These are phyloP conservation scores for Phlebiopsis flavidoalba DNA, from an alignment of 768 basidiomycete genomes.

Conservation along the genomic window DNA sequence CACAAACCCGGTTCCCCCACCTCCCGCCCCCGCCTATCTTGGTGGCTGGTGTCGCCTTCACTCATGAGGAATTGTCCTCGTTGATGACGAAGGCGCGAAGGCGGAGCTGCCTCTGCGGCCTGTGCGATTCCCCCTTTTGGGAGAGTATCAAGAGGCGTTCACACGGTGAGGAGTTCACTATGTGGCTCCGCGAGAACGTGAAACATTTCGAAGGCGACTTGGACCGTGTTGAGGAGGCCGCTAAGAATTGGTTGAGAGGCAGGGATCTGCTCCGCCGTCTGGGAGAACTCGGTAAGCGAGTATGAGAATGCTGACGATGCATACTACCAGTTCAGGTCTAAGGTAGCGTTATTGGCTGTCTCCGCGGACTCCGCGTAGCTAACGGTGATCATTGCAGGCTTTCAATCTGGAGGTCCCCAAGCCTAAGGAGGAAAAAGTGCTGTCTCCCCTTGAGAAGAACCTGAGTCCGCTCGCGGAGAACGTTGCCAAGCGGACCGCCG, in stretches of 20 bases:
- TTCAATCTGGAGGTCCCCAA: slow-evolving; percentile 49
- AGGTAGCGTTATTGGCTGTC: slow-evolving; percentile 37
- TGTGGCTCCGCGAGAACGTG: slow-evolving; percentile 77
- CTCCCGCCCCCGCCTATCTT: slow-evolving; percentile 53
- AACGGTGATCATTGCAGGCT: slow-evolving; percentile 33
- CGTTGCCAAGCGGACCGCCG: slow-evolving; percentile 64
- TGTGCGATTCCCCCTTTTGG: slow-evolving; percentile 72
- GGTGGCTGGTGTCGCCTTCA: slow-evolving; percentile 69
- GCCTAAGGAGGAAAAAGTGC: slow-evolving; percentile 16
- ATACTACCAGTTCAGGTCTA: slow-evolving; percentile 80
- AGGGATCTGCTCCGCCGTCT: slow-evolving; percentile 61
- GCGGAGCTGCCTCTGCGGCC: slow-evolving; percentile 65
- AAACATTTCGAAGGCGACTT: slow-evolving; percentile 72
- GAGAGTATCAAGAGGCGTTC: slow-evolving; percentile 84
- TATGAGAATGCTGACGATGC: slow-evolving; percentile 77
- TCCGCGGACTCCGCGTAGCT: not conserved
- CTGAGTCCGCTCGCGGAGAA: slow-evolving; percentile 43
- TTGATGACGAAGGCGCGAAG: slow-evolving; percentile 69
- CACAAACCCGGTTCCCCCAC: slow-evolving; percentile 34
- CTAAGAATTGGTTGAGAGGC: slow-evolving; percentile 48
- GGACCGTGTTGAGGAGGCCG: slow-evolving; percentile 75
- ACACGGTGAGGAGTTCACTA: slow-evolving; percentile 85
- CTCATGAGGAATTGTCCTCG: slow-evolving; percentile 59
- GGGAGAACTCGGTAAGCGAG: slow-evolving; percentile 77
- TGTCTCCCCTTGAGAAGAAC: slow-evolving; percentile 26